Percentiles rank a stretch among this genome's conserved stretches.
phyloP scores from a whole-genome alignment of 2,329 filamentous ascomycete genomes.

The Allantophomopsis cytisporea region DNA sequence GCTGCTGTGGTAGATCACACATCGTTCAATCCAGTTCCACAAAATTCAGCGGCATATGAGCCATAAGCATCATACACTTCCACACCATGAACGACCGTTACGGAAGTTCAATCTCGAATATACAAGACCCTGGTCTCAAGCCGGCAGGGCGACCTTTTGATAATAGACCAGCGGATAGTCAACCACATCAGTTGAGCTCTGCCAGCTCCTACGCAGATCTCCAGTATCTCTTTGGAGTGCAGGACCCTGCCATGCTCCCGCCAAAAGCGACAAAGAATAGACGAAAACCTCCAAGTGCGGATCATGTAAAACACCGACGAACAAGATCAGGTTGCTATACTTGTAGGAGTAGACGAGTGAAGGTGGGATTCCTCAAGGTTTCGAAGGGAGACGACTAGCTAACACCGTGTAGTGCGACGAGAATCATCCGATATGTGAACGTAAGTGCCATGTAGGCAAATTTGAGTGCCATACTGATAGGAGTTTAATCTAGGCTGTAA shows the following conservation, averaged over 20 bases:
- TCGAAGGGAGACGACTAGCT: slow-evolving; percentile 6
- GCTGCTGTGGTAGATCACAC: too few relatives aligned
- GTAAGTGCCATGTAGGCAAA: slow-evolving; percentile 25
- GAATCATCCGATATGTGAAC: slow-evolving; percentile 71
- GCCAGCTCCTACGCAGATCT: slow-evolving; percentile 15
- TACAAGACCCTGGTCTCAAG: too few relatives aligned
- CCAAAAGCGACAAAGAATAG: slow-evolving; percentile 13
- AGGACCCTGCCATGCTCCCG: slow-evolving; percentile 14
- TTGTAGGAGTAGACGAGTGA: slow-evolving; percentile 79
- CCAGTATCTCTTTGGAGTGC: slow-evolving; percentile 15
- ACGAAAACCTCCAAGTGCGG: slow-evolving; percentile 13
- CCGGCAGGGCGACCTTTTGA: too few relatives aligned
- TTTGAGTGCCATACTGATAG: slow-evolving; percentile 12
- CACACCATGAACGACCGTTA: too few relatives aligned
- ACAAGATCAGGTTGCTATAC: slow-evolving; percentile 92
- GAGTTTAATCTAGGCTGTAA: slow-evolving; percentile 54
- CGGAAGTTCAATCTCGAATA: too few relatives aligned
- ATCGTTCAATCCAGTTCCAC: too few relatives aligned
- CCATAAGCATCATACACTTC: too few relatives aligned
- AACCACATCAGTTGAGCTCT: slow-evolving; percentile 9
- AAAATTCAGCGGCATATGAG: too few relatives aligned
- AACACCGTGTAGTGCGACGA: slow-evolving; percentile 68
- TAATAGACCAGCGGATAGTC: too few relatives aligned
- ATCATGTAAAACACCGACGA: slow-evolving; percentile 73
- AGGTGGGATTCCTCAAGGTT: slow-evolving; percentile 29